Percentiles rank a stretch among this genome's conserved stretches.
phyloP scores from a whole-genome alignment of 1,139 yeast genomes.

The Eremothecium sinecaudum region DNA sequence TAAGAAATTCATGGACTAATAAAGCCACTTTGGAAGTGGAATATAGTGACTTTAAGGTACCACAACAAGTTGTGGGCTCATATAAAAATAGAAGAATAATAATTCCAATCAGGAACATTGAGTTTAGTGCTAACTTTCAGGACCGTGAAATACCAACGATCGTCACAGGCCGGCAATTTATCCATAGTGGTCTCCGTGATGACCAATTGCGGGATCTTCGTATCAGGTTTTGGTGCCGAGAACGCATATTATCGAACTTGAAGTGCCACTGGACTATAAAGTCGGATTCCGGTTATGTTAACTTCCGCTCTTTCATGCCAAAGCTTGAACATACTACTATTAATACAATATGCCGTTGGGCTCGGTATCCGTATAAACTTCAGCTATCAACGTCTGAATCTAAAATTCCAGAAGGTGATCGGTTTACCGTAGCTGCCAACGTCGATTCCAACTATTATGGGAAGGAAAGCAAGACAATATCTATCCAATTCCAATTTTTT shows the following conservation, averaged over 20 bases:
- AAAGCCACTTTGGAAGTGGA: constrained; percentile 15
- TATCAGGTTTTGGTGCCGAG: constrained; percentile 74
- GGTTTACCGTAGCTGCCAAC: constrained; percentile 8
- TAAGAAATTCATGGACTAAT: constrained; percentile 30
- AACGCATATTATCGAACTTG: constrained; percentile 48
- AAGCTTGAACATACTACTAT: constrained; percentile 21
- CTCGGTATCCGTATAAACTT: constrained; percentile 14
- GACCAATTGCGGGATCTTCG: constrained; percentile 45
- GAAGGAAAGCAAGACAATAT: constrained; percentile 2
- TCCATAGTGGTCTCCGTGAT: constrained; percentile 48
- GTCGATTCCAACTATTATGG: constrained; percentile 8
- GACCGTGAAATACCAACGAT: constrained; percentile 62
- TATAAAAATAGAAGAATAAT: constrained; percentile 50
- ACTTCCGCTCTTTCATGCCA: constrained; percentile 23
- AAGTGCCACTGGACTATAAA: constrained; percentile 51
- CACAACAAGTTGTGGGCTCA: constrained; percentile 23
- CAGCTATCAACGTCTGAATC: constrained; percentile 11
- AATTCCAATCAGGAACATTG: constrained; percentile 56
- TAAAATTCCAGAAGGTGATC: constrained; percentile 13
- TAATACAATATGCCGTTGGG: constrained; percentile 18
- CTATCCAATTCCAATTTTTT: constrained; percentile 15
- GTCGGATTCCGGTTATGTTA: constrained; percentile 19
- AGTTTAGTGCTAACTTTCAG: constrained; percentile 37
- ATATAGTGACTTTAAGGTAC: constrained; percentile 22
- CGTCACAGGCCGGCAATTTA: constrained; percentile 57